Evolutionary conservation across 805 yeast genomes (phyloP), one percentile per base, ranked within the genome.

Genomic region (Metschnikowia noctiluminum): DNA sequence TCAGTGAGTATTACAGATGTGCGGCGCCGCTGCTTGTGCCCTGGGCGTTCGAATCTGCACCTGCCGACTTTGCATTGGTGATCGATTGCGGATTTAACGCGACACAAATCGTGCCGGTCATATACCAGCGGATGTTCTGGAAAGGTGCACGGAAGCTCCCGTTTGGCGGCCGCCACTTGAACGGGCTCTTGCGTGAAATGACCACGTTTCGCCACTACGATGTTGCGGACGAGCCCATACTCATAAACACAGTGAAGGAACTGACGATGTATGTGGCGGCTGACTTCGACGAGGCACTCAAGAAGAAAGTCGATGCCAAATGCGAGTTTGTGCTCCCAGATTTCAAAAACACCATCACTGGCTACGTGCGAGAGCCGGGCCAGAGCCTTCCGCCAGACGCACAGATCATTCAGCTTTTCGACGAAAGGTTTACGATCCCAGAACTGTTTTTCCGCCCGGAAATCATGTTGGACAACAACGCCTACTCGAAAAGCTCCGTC

Each of bases 171-270:
- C 78, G 88, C 48, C 73, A 88, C 43, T 67, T 94, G 45, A 88
- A 89, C 45, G 96, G 97, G 3, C 80, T 85, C 43, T 66, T 95
- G 45, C 77, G 90, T 53, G 98, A 94, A 61, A 76, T 88, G 42
- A 80, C 92, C 11, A 89, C 97, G 2, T 94, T 87, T 62, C 75
- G 97, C 46, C 94, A 94, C 69, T 94, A 91, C 64, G 92, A 94
- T 61, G 90, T 94, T 56, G 83, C 89, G 62, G 97, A 94, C 52
- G 99, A 95, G 65, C 85, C 96, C 0, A 73, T 87, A 2, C 68
- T 94, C 41, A 84, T 94, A 42, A 89, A 90, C 61, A 83, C 86
- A 42, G 87, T 95, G 55, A 94, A 94, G 61, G 97, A 91, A 61
- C 73, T 78, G 50, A 70, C 92, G 35, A 77, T 88, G 64, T 82